These are phyloP conservation scores for Fusarium hostae DNA, from an alignment of 2,329 filamentous ascomycete species.

Conservation along the genomic window DNA sequence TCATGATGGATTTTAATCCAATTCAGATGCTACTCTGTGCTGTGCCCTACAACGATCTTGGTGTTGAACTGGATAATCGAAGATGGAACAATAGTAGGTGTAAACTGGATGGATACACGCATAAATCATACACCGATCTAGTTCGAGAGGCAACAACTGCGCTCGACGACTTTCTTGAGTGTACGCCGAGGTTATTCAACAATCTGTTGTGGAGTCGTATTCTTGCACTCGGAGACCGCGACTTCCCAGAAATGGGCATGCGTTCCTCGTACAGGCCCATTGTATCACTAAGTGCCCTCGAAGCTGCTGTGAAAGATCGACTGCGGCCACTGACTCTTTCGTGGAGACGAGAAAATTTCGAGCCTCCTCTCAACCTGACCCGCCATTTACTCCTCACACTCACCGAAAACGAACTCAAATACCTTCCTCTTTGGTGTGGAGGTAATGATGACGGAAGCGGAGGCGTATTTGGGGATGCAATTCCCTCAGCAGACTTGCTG, in stretches of 20 bases:
- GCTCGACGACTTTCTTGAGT: constrained; percentile 21
- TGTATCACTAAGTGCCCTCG: constrained; percentile 36
- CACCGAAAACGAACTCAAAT: constrained; percentile 67
- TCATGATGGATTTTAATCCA: constrained; percentile 28
- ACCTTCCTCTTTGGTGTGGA: constrained; percentile 73
- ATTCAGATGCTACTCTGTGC: constrained; percentile 47
- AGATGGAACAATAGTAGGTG: constrained; percentile 10
- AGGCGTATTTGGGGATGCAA: constrained; percentile 57
- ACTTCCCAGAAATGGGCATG: neutral
- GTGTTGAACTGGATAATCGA: constrained; percentile 18
- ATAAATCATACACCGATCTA: neutral
- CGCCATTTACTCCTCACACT: constrained; percentile 64
- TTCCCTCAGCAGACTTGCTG: constrained; percentile 52
- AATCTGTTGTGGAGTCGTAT: constrained; percentile 14
- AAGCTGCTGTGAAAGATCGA: constrained; percentile 34
- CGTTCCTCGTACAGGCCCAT: constrained; percentile 17
- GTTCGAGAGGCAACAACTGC: constrained; percentile 2
- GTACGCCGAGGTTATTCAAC: neutral
- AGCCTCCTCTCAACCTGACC: constrained; percentile 51
- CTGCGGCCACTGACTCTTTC: constrained; percentile 35
- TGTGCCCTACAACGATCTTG: constrained; percentile 50
- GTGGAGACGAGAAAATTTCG: constrained; percentile 47
- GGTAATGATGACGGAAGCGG: constrained; percentile 64
- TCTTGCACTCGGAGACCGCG: neutral
- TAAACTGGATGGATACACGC: neutral